phyloP scores from a whole-genome alignment of 305 asterid genomes.

The Fraxinus dipetala region DNA sequence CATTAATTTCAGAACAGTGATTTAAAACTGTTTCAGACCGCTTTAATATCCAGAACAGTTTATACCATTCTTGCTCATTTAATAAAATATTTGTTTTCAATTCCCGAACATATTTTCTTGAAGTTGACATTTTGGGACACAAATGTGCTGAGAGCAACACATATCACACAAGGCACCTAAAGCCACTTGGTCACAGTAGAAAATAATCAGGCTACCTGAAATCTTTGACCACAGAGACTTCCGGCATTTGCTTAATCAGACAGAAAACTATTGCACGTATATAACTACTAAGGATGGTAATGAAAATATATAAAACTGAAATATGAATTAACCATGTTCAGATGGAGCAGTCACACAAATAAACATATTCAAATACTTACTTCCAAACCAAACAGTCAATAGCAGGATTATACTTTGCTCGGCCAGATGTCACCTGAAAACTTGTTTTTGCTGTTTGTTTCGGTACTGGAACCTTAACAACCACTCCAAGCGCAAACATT shows the following conservation, averaged over 20 bases:
- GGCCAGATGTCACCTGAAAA: conserved; percentile 98
- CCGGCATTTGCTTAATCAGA: background rate
- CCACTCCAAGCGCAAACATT: conserved; percentile 99
- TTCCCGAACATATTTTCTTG: background rate
- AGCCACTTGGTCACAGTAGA: background rate
- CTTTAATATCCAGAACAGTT: background rate
- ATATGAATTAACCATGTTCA: conserved; percentile 3
- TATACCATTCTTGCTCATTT: background rate
- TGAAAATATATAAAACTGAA: background rate
- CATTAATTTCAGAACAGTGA: background rate
- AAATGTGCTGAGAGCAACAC: background rate
- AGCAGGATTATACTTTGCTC: conserved; percentile 93
- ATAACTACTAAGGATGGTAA: background rate
- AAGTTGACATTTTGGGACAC: background rate
- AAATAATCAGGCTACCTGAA: background rate
- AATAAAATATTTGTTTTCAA: background rate
- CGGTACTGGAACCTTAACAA: conserved; percentile 95
- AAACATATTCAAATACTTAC: conserved; percentile 51
- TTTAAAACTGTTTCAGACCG: background rate
- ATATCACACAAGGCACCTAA: background rate
- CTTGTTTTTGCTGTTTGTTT: conserved; percentile 98
- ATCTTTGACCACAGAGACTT: background rate
- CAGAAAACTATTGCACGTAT: background rate
- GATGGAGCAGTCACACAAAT: conserved; percentile 1
- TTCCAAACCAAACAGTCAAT: conserved; percentile 98